phyloP scores from a whole-genome alignment of 2,329 filamentous ascomycete genomes.

The Verticillium dahliae region DNA sequence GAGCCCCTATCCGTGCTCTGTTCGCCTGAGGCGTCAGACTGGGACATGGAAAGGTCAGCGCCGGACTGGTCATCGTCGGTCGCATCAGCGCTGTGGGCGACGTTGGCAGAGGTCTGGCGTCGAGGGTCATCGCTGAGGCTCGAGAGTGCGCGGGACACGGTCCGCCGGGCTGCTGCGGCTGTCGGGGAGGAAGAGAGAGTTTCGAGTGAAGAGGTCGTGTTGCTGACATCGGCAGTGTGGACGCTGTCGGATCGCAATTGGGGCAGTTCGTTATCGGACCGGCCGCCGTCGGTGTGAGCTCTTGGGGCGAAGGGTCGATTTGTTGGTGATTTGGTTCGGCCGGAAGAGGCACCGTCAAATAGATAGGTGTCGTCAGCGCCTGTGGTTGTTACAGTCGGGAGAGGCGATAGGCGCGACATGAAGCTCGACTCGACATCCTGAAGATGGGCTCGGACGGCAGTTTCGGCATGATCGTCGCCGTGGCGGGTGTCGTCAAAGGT shows the following conservation, averaged over 20 bases:
- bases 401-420: constrained; percentile 49
- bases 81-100: constrained; percentile 7
- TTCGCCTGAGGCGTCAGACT: constrained; percentile 20
- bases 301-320: constrained; percentile 1
- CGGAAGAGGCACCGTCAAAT: constrained; percentile 36
- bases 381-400: constrained; percentile 37
- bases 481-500: constrained; percentile 28
- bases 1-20: constrained; percentile 20
- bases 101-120: not conserved
- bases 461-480: constrained; percentile 46
- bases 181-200: constrained; percentile 51
- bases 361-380: constrained; percentile 54
- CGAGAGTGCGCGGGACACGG: constrained; percentile 45
- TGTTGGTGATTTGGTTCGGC: not conserved
- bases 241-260: constrained; percentile 12
- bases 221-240: constrained; percentile 22
- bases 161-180: constrained; percentile 46
- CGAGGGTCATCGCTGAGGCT: constrained; percentile 26
- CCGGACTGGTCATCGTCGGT: constrained; percentile 9
- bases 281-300: constrained; percentile 1
- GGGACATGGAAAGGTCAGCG: constrained; percentile 1
- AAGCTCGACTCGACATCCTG: constrained; percentile 63
- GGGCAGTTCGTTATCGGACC: constrained; percentile 2
- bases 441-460: constrained; percentile 48
- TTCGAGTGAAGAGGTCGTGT: constrained; percentile 45